Base-by-base conservation (phyloP, 176 grass and related monocot genomes). In the Chloris gayana region DNA sequence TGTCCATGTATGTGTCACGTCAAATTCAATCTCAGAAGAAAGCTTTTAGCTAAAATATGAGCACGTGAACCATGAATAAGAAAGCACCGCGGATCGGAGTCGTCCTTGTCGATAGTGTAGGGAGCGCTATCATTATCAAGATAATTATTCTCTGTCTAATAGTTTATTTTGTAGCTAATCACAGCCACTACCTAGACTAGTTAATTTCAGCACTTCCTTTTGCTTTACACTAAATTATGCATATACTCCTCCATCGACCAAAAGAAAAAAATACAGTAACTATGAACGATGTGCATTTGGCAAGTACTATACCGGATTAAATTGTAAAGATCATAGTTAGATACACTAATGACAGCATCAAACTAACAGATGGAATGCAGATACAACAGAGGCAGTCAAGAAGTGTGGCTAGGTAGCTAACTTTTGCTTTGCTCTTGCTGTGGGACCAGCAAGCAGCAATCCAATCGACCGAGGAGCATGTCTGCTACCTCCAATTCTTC, bases 401-500 rank as follows among this genome's bases (percentile, higher is more conserved):
- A 10, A 65, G 14, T 25, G 41, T 35, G 22, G 14, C 41, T 14
- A 27, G 25, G 5, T 63, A 30, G 51, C 19, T 29, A 64, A 4
- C 29, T 68, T 33, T 45, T 39, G 24, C 50, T 53, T 57, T 19
- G 30, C 30, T 69, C 65, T 69, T 50, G 70, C 39, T 14, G 50
- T 39, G 78, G 84, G 84, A 57, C 83, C 83, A 79, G 62, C 74
- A 68, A 74, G 35, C 47, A 78, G 74, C 37, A 54, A 61, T 78
- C 74, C 30, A 61, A 78, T 46, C 51, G 33, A 59, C 57, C 5
- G 72, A 57, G 54, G 54, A 75, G 58, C 83, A 73, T 51, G 83
- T 41, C 24, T 51, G 32, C 67, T 85, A 21, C 83, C 46, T 64
- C 34, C 60, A 59, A 67, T 85, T 74, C 77, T 19, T 22, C 34